Evolutionary conservation across 2,329 filamentous ascomycete genomes (phyloP).

Genomic region (Cytospora chrysosperma): DNA sequence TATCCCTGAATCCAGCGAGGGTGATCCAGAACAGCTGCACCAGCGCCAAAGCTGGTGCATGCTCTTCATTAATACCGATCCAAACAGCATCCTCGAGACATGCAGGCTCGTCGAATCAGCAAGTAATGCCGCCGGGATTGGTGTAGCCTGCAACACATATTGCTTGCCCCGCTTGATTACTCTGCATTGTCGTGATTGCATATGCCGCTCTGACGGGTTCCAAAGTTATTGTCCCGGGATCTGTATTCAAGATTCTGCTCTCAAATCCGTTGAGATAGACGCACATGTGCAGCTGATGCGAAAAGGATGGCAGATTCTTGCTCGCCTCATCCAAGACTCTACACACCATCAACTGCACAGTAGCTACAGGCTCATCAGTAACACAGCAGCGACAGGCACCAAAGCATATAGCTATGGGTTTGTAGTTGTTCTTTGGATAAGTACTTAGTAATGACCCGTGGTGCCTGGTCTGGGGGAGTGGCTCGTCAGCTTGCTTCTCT

Average conservation of each 20-base stretch:
- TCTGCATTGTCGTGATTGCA: neutral
- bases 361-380: neutral
- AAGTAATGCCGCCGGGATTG: neutral
- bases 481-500: neutral
- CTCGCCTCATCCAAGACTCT: neutral
- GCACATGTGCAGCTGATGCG: neutral
- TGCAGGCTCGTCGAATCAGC: constrained; percentile 13
- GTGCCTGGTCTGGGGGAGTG: neutral
- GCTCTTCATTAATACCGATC: neutral
- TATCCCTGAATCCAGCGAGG: neutral
- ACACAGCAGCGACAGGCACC: neutral
- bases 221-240: neutral
- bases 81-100: neutral
- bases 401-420: neutral
- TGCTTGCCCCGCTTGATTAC: constrained; percentile 7
- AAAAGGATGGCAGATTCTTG: neutral
- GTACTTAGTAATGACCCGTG: too few species aligned
- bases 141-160: constrained; percentile 6
- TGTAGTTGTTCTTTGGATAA: too few species aligned
- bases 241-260: neutral
- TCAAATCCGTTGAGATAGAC: neutral
- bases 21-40: constrained; percentile 1
- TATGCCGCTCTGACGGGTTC: neutral
- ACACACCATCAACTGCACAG: neutral
- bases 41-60: neutral